A percentile compares a stretch with the other conserved stretches of the same genome.
These are phyloP conservation scores for Corylus americana DNA, from an alignment of 306 rosid species.

Conservation along the genomic window DNA sequence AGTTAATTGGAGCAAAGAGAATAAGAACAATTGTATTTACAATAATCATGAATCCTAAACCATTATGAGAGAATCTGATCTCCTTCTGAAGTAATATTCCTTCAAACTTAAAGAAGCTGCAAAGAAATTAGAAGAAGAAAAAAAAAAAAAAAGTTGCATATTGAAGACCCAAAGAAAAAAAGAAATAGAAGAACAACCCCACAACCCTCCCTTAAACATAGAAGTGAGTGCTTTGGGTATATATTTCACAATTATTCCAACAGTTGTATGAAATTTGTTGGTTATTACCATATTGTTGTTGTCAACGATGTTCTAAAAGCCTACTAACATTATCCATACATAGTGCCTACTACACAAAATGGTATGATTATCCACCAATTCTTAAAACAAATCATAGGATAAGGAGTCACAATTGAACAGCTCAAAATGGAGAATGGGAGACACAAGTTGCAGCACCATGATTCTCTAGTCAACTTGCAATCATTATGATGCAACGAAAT, in stretches of 20 bases:
- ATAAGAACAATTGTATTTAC: background rate
- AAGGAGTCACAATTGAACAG: background rate
- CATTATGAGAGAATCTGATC: background rate
- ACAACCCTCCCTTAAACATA: background rate
- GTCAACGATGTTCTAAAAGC: background rate
- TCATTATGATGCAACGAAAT: background rate
- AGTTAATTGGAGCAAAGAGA: background rate
- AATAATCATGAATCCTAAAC: background rate
- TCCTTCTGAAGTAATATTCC: background rate
- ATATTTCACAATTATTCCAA: background rate
- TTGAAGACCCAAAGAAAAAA: background rate
- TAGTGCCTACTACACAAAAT: background rate
- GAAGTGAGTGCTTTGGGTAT: background rate
- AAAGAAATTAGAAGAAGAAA: too few species aligned
- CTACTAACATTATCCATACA: background rate
- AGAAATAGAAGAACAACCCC: background rate
- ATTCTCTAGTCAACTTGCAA: background rate
- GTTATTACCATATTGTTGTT: background rate
- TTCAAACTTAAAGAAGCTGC: too few species aligned
- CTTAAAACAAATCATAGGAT: background rate
- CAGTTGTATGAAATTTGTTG: background rate
- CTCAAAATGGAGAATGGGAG: background rate
- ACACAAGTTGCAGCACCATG: background rate
- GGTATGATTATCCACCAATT: background rate
- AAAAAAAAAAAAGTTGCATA: too few species aligned